Evolutionary conservation across 2,329 filamentous ascomycete species (phyloP).

Genomic region (Pseudocercospora eumusae): DNA sequence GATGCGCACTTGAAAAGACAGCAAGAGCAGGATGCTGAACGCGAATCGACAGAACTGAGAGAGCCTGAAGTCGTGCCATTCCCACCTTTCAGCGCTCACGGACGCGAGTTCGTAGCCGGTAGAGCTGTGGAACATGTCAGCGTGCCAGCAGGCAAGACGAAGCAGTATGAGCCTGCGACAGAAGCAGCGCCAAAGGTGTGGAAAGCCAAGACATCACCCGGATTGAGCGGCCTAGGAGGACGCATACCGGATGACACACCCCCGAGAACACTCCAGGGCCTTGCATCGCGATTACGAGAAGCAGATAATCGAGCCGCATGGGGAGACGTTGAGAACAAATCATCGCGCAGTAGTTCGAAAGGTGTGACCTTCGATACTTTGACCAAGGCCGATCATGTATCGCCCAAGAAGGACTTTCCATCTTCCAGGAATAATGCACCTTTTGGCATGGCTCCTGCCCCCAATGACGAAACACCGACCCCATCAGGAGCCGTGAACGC

Average conservation of each 20-base stretch:
- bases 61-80: conserved; percentile 8
- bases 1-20: conserved; percentile 5
- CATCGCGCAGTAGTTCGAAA: not conserved
- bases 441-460: not conserved
- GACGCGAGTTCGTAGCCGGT: not conserved
- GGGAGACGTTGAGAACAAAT: conserved; percentile 1
- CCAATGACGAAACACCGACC: not conserved
- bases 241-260: not conserved
- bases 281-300: not conserved
- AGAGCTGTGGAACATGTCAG: not conserved
- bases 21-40: not conserved
- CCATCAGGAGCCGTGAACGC: not conserved
- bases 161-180: not conserved
- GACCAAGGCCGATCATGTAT: conserved; percentile 16
- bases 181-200: conserved; percentile 8
- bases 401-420: conserved; percentile 11
- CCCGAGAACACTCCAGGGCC: not conserved
- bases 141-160: conserved; percentile 7
- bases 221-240: conserved; percentile 14
- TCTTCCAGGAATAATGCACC: not conserved
- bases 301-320: conserved; percentile 4
- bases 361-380: conserved; percentile 16
- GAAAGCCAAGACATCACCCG: conserved; percentile 24
- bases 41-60: conserved; percentile 4
- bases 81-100: conserved; percentile 12